A percentile compares a stretch with the other conserved stretches of the same genome.
phyloP scores from a whole-genome alignment of 306 rosid genomes.

The Senna tora region DNA sequence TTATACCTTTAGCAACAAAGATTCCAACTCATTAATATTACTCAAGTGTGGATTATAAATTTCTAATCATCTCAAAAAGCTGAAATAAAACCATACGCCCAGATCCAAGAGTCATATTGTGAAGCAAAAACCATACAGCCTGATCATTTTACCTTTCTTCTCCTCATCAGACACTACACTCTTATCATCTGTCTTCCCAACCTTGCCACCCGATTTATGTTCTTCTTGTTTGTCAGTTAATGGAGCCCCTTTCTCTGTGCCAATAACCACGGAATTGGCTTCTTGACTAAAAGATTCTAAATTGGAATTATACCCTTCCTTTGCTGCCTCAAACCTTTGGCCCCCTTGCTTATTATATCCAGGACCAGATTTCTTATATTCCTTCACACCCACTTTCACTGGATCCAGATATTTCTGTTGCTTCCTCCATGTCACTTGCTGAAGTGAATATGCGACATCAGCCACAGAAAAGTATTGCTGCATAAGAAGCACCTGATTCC shows the following conservation, averaged over 20 bases:
- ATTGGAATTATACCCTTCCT: conserved; percentile 58
- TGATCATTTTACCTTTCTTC: conserved; percentile 54
- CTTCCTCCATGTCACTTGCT: conserved; percentile 80
- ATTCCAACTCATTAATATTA: conserved; percentile 6
- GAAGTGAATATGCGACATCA: conserved; percentile 71
- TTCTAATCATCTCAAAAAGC: conserved; percentile 20
- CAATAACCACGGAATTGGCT: conserved; percentile 46
- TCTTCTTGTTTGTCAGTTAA: conserved; percentile 50
- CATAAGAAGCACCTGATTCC: conserved; percentile 94
- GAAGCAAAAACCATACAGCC: conserved; percentile 3
- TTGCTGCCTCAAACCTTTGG: conserved; percentile 57
- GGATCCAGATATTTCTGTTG: conserved; percentile 77
- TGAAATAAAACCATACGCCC: conserved; percentile 2
- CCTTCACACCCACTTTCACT: conserved; percentile 59
- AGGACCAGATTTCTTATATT: conserved; percentile 58
- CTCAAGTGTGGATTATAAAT: conserved; percentile 1
- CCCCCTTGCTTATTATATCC: conserved; percentile 69
- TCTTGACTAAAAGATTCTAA: conserved; percentile 54
- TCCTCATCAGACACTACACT: conserved; percentile 45
- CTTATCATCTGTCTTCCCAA: conserved; percentile 53
- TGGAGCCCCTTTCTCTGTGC: conserved; percentile 54
- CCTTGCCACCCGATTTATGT: conserved; percentile 50
- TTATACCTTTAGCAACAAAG: neutral
- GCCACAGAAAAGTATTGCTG: conserved; percentile 91
- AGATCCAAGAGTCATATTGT: conserved; percentile 13